A percentile compares a stretch with the other conserved stretches of the same genome.
Conservation (phyloP, 345 rosid species). For the Bruguiera gymnorhiza region DNA sequence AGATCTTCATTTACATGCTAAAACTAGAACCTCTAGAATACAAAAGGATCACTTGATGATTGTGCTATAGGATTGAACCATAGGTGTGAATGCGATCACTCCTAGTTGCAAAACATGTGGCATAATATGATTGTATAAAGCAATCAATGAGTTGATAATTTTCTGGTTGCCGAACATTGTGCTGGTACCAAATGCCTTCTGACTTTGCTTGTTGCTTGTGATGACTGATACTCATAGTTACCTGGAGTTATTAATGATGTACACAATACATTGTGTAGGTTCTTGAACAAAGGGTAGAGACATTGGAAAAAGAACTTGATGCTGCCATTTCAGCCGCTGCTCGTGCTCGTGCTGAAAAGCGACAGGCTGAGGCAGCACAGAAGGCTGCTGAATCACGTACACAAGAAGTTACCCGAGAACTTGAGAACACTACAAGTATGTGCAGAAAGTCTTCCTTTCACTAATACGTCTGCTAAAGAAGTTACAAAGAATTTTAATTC, state of each 20-base stretch:
- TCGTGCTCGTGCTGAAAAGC: constrained; percentile 84
- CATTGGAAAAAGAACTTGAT: constrained; percentile 91
- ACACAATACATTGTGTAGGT: constrained; percentile 41
- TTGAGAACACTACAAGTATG: constrained; percentile 92
- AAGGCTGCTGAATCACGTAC: constrained; percentile 80
- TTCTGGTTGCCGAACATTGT: neutral
- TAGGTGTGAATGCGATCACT: no score
- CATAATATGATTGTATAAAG: no score
- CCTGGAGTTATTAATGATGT: constrained; percentile 1
- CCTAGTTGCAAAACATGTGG: no score
- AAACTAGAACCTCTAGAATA: no score
- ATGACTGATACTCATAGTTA: neutral
- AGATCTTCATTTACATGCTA: no score
- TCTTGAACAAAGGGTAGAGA: constrained; percentile 94
- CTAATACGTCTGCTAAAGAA: neutral
- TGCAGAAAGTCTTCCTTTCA: neutral
- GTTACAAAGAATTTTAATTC: no score
- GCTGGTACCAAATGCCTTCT: neutral
- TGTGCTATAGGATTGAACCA: no score
- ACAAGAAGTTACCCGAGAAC: constrained; percentile 76
- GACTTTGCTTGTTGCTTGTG: neutral
- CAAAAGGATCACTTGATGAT: no score
- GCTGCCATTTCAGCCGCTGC: constrained; percentile 96
- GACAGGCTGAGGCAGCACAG: constrained; percentile 88
- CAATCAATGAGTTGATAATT: no score